Evolutionary conservation across 23 red algal genomes (phyloP).

Genomic region (Porphyridium purpureum): DNA sequence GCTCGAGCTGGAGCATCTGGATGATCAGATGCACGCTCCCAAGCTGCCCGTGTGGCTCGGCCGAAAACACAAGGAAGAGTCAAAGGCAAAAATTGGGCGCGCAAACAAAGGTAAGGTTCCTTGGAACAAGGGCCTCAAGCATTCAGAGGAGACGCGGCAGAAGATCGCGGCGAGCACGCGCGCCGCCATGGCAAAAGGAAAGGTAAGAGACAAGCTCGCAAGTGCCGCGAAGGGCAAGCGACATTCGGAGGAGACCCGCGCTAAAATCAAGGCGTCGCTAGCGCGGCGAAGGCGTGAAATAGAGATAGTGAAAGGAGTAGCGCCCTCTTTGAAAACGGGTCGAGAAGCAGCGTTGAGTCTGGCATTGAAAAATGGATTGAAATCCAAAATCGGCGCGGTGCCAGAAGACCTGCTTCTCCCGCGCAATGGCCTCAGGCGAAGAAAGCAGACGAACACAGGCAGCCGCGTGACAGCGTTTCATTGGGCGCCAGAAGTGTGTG

Average conservation of each 20-base stretch:
- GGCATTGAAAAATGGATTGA: background rate
- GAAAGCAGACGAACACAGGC: too few species aligned
- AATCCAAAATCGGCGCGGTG: background rate
- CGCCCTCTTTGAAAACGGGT: background rate
- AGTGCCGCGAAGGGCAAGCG: constrained; percentile 7
- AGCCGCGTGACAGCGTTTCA: too few species aligned
- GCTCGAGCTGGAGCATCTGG: too few species aligned
- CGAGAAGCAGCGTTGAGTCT: background rate
- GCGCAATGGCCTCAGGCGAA: too few species aligned
- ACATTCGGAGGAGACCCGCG: constrained; percentile 29
- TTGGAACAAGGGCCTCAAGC: constrained; percentile 79
- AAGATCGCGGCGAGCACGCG: constrained; percentile 51
- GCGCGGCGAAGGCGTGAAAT: background rate
- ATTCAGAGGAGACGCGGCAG: constrained; percentile 53
- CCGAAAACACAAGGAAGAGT: constrained; percentile 29
- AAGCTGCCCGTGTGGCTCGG: background rate
- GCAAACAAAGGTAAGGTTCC: constrained; percentile 63
- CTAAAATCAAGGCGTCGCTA: constrained; percentile 21
- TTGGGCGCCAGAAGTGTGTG: too few species aligned
- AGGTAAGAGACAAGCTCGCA: constrained; percentile 16
- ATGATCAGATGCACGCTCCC: too few species aligned
- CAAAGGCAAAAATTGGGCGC: constrained; percentile 42
- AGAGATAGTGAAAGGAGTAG: background rate
- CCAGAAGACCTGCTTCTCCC: background rate
- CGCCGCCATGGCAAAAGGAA: constrained; percentile 35